These are phyloP conservation scores for Eutrema yunnanense DNA, from an alignment of 345 rosid genomes.

Conservation along the genomic window DNA sequence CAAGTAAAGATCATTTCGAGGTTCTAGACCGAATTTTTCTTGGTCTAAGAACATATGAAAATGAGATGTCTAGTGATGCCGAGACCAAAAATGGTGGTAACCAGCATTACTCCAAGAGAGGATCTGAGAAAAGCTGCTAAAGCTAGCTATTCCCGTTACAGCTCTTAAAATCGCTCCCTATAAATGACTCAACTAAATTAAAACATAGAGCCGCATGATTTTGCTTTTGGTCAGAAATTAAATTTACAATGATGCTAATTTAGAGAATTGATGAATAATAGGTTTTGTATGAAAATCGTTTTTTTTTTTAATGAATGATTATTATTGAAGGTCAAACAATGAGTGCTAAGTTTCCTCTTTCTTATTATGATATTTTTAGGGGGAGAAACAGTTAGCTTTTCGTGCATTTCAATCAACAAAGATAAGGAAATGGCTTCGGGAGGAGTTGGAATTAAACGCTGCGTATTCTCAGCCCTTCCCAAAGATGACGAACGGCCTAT, in stretches of 20 bases:
- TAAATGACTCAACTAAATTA: no score
- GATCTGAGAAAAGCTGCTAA: slow-evolving; percentile 58
- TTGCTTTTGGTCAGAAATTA: no score
- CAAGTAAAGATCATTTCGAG: not conserved
- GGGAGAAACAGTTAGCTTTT: slow-evolving; percentile 20
- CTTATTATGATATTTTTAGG: slow-evolving; percentile 49
- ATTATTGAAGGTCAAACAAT: slow-evolving; percentile 67
- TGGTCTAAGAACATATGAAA: not conserved
- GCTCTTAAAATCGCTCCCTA: slow-evolving; percentile 30
- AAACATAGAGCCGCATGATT: no score
- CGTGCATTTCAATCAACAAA: not conserved
- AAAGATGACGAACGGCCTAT: no score
- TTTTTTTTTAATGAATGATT: slow-evolving; percentile 31
- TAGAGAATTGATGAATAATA: no score
- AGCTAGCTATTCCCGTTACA: slow-evolving; percentile 42
- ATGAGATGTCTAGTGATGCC: not conserved
- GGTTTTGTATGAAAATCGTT: no score
- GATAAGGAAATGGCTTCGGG: not conserved
- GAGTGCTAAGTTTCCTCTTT: slow-evolving; percentile 79
- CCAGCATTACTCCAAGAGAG: slow-evolving; percentile 66
- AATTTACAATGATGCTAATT: no score
- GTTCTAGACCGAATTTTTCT: not conserved
- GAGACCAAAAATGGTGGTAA: slow-evolving; percentile 4
- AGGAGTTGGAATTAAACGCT: not conserved
- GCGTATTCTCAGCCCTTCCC: no score